These are phyloP conservation scores for Lactarius psammicola DNA, from an alignment of 768 basidiomycete genomes.

Conservation along the genomic window DNA sequence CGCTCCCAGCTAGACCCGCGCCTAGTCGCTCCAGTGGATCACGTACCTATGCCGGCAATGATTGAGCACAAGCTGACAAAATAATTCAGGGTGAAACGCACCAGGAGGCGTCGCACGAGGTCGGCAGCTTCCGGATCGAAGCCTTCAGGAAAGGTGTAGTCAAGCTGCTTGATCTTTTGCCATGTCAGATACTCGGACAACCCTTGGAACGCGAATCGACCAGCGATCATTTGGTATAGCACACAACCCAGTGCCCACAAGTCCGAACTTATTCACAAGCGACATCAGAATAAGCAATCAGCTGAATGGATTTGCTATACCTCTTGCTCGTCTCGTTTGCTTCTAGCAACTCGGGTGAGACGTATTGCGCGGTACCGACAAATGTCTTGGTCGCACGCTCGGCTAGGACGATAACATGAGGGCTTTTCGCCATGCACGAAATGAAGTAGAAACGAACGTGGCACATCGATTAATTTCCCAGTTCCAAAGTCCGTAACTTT, in stretches of 20 bases:
- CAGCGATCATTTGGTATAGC: constrained; percentile 89
- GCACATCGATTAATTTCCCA: constrained; percentile 66
- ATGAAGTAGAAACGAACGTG: constrained; percentile 44
- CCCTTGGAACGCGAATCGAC: constrained; percentile 88
- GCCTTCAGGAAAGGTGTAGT: constrained; percentile 83
- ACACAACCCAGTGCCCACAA: constrained; percentile 96
- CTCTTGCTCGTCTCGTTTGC: constrained; percentile 71
- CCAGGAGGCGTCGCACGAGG: constrained; percentile 74
- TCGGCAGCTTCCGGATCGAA: constrained; percentile 83
- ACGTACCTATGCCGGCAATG: constrained; percentile 6
- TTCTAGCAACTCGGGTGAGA: constrained; percentile 82
- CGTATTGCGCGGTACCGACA: constrained; percentile 89
- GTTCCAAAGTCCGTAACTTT: constrained; percentile 99
- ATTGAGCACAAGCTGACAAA: not conserved
- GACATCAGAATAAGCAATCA: constrained; percentile 12
- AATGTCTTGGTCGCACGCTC: constrained; percentile 62
- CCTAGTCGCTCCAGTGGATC: constrained; percentile 63
- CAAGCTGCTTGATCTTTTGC: constrained; percentile 87
- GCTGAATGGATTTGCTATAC: constrained; percentile 40
- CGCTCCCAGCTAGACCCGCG: constrained; percentile 43
- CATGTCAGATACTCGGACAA: constrained; percentile 92
- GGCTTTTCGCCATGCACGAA: constrained; percentile 30
- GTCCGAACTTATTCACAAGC: constrained; percentile 62
- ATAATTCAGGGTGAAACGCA: constrained; percentile 38
- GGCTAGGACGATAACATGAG: constrained; percentile 35